Evolutionary conservation across 768 basidiomycete species (phyloP), one percentile per base, ranked within the genome.

Genomic region (Phlegmacium glaucopus): DNA sequence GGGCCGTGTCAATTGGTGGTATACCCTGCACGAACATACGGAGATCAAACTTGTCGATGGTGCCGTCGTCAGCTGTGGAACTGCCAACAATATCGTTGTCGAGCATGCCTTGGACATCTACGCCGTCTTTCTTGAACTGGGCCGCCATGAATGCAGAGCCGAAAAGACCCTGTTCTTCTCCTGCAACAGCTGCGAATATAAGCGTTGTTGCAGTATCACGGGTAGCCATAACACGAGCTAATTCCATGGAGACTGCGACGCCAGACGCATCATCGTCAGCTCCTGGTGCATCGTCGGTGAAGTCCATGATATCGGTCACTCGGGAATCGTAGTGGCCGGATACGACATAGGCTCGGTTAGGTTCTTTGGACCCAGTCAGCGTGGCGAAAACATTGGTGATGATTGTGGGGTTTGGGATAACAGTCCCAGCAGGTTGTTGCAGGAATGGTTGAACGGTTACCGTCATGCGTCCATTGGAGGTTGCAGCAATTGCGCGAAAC

Each of bases 21-120:
- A 81, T 72, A 7, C 78, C 78, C 37, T 75, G 69, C 4, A 69
- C 68, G 52, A 78, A 81, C 67, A 81, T 71, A 4, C 78, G 67
- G 52, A 80, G 72, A 49, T 71, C 71, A 52, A 72, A 71, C 6
- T 75, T 72, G 47, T 78, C 76, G 17, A 54, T 59, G 13, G 68
- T 65, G 3, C 74, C 72, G 35, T 77, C 72, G 52, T 79, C 77
- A 8, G 61, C 76, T 40, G 70, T 75, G 9, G 76, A 68, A 41
- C 74, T 74, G 1, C 78, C 78, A 6, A 80, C 76, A 50, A 80
- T 79, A 53, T 80, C 79, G 53, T 80, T 80, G 53, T 78, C 71
- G 44, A 79, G 62, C 78, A 79, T 79, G 15, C 76, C 78, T 55
- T 81, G 77, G 4, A 79, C 74, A 53, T 80, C 74, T 4, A 68